Percentiles rank a stretch among this genome's conserved stretches.
phyloP scores from a whole-genome alignment of 768 basidiomycete genomes.

The Calocera cornea region DNA sequence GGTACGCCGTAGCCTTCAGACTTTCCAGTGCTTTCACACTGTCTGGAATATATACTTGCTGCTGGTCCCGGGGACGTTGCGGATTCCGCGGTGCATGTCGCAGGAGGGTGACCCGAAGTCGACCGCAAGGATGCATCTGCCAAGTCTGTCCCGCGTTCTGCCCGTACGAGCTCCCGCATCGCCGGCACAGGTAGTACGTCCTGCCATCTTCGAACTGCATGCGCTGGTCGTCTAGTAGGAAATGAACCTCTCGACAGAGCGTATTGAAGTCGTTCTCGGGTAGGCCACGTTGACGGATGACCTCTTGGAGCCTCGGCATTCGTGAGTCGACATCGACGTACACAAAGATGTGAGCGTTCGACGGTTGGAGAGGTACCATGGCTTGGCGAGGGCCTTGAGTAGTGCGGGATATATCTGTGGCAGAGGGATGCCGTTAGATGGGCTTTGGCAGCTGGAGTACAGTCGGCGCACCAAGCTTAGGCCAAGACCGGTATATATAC shows the following conservation, averaged over 20 bases:
- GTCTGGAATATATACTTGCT: neutral
- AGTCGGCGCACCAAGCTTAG: neutral
- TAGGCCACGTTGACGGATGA: neutral
- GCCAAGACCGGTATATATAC: conserved; percentile 6
- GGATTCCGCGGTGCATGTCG: neutral
- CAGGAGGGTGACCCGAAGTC: neutral
- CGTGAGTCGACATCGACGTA: neutral
- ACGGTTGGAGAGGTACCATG: neutral
- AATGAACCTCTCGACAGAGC: neutral
- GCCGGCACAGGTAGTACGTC: neutral
- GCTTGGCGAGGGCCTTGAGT: neutral
- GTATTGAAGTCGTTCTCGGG: neutral
- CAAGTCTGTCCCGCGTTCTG: neutral
- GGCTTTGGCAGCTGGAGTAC: neutral
- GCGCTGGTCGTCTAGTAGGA: neutral
- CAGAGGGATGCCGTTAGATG: neutral
- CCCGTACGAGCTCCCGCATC: neutral
- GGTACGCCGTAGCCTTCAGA: neutral
- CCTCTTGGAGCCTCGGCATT: neutral
- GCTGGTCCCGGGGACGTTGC: too few relatives aligned
- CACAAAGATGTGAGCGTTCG: neutral
- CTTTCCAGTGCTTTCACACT: neutral
- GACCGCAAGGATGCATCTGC: neutral
- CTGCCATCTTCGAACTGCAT: neutral
- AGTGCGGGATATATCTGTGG: neutral